A percentile compares a stretch with the other conserved stretches of the same genome.
phyloP scores from a whole-genome alignment of 371 early-diverging fungal genomes.

The Syncephalis fuscata region DNA sequence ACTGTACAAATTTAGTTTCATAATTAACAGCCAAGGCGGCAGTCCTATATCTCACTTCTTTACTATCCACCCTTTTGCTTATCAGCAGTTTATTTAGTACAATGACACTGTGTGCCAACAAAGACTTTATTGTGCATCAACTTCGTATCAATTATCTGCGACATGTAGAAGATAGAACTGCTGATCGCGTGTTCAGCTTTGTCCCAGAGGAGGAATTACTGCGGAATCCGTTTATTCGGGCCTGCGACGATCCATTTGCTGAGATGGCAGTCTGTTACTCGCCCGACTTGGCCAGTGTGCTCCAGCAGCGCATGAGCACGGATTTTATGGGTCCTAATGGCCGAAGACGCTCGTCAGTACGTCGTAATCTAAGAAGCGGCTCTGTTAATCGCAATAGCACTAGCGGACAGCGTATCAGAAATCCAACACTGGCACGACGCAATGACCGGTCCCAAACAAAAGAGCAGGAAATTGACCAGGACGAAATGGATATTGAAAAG shows the following conservation, averaged over 20 bases:
- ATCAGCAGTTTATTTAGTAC: too few species aligned
- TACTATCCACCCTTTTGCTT: too few species aligned
- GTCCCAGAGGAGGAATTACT: conserved; percentile 30
- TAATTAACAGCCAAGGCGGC: too few species aligned
- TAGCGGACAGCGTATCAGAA: neutral
- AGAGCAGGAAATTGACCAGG: neutral
- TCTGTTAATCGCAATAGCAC: neutral
- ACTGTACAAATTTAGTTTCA: too few species aligned
- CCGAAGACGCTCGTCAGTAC: too few species aligned
- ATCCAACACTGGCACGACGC: neutral
- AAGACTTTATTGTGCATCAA: conserved; percentile 56
- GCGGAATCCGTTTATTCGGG: conserved; percentile 58
- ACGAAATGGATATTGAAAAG: neutral
- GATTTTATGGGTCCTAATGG: conserved; percentile 1
- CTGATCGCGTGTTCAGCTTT: conserved; percentile 56
- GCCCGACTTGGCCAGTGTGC: conserved; percentile 18
- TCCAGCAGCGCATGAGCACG: conserved; percentile 1
- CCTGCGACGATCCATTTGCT: conserved; percentile 48
- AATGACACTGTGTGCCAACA: conserved; percentile 59
- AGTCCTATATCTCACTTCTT: too few species aligned
- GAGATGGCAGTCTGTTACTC: conserved; percentile 54
- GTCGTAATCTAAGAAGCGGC: neutral
- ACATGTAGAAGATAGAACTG: conserved; percentile 40
- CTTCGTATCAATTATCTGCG: conserved; percentile 57
- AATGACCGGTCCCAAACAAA: neutral